Conservation (phyloP, 495 filamentous ascomycete genomes). For the Echria macrotheca region DNA sequence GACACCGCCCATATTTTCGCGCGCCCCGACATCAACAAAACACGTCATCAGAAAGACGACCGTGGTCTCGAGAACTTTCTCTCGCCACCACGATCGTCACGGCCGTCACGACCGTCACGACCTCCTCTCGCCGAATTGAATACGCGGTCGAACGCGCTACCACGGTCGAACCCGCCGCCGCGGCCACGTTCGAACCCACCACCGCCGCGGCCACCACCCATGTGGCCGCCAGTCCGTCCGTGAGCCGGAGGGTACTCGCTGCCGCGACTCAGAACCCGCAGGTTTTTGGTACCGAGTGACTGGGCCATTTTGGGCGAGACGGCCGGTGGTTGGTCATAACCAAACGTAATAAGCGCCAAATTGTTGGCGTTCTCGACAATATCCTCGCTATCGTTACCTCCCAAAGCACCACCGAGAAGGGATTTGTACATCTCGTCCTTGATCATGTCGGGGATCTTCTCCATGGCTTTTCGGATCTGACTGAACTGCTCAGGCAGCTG, state of each 20-base stretch:
- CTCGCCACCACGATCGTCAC: not conserved
- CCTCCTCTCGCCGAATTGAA: not conserved
- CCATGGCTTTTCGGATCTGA: constrained; percentile 30
- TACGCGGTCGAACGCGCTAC: not conserved
- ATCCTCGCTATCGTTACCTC: constrained; percentile 28
- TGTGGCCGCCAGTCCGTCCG: not conserved
- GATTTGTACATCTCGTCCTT: constrained; percentile 33
- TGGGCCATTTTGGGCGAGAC: constrained; percentile 25
- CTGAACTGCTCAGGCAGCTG: constrained; percentile 32
- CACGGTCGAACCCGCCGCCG: not conserved
- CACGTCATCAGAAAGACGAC: constrained; percentile 2
- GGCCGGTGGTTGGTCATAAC: constrained; percentile 51
- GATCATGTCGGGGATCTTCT: constrained; percentile 29
- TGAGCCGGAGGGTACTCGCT: not conserved
- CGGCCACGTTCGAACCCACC: constrained; percentile 6
- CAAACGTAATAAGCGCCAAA: constrained; percentile 56
- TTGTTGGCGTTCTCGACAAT: constrained; percentile 56
- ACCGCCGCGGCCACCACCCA: constrained; percentile 13
- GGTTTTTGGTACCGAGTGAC: constrained; percentile 12
- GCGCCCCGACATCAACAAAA: not conserved
- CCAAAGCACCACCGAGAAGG: constrained; percentile 45
- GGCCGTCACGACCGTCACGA: not conserved
- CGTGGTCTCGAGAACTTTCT: not conserved
- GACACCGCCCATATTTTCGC: not conserved
- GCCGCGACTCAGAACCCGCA: constrained; percentile 33